A percentile compares a stretch with the other conserved stretches of the same genome.
These are phyloP conservation scores for Tulasnella sp. DNA, from an alignment of 768 basidiomycete species.

Conservation along the genomic window DNA sequence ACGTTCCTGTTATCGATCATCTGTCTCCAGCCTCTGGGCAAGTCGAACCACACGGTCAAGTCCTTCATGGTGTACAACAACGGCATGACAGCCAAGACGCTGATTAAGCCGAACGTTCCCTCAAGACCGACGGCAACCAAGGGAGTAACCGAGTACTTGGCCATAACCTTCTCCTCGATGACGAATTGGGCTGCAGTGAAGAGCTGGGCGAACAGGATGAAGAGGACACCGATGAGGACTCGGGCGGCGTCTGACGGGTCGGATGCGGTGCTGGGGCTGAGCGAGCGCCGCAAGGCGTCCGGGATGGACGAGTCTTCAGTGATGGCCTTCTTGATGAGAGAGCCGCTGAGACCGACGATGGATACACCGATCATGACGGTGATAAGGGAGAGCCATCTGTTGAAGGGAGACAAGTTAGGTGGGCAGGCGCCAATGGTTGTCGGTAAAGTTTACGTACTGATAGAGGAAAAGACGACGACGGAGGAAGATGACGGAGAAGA, in stretches of 20 bases:
- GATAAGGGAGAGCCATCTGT: conserved; percentile 83
- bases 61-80: conserved; percentile 61
- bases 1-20: conserved; percentile 75
- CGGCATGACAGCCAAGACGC: conserved; percentile 75
- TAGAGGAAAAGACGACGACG: conserved; percentile 79
- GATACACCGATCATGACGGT: conserved; percentile 83
- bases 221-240: conserved; percentile 64
- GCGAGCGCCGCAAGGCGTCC: conserved; percentile 13
- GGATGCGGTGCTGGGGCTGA: conserved; percentile 10
- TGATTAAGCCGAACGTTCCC: conserved; percentile 83
- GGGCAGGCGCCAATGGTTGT: conserved; percentile 8
- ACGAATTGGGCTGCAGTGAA: conserved; percentile 94
- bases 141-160: conserved; percentile 78
- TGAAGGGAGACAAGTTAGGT: neutral
- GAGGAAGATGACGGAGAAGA: conserved; percentile 88
- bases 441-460: conserved; percentile 52
- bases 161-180: conserved; percentile 94
- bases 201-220: conserved; percentile 89
- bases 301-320: neutral
- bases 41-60: conserved; percentile 64
- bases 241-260: conserved; percentile 16
- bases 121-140: conserved; percentile 92
- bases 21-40: conserved; percentile 84
- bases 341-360: conserved; percentile 85
- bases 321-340: conserved; percentile 71